Evolutionary conservation across 164 flowering plant species (phyloP).

Genomic region (grape (Vitis vinifera)): DNA sequence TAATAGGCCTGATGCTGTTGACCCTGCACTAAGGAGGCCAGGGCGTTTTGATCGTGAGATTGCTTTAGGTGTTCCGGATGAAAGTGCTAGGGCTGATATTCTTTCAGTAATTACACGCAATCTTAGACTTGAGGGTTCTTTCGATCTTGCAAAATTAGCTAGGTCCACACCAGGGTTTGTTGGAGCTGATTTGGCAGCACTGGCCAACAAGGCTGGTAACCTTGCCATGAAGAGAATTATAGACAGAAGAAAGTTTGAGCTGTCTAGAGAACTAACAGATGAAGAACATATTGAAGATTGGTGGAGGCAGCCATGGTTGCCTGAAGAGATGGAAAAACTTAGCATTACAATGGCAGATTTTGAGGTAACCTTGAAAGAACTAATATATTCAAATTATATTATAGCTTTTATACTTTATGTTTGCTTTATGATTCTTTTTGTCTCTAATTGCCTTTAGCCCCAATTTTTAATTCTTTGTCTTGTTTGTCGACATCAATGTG

Average conservation of each 20-base stretch:
- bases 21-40: constrained; percentile 85
- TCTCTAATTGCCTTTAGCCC: too few species aligned
- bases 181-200: constrained; percentile 82
- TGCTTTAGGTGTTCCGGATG: constrained; percentile 77
- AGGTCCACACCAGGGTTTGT: constrained; percentile 87
- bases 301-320: constrained; percentile 65
- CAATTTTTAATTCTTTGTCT: too few species aligned
- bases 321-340: constrained; percentile 74
- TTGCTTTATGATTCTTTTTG: too few species aligned
- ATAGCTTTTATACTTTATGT: not conserved
- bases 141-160: constrained; percentile 71
- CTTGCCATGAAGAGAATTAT: constrained; percentile 75
- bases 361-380: constrained; percentile 53
- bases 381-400: too few species aligned
- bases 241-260: constrained; percentile 45
- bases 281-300: constrained; percentile 42
- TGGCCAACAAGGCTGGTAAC: constrained; percentile 78
- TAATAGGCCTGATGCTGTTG: constrained; percentile 91
- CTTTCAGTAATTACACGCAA: constrained; percentile 59
- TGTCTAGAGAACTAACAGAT: constrained; percentile 22
- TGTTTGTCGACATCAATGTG: too few species aligned
- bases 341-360: constrained; percentile 82
- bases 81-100: constrained; percentile 74
- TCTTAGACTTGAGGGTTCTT: constrained; percentile 68
- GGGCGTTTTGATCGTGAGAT: constrained; percentile 94